Conservation (phyloP, 176 grass and related monocot genomes). For the Cenchrus americanus region DNA sequence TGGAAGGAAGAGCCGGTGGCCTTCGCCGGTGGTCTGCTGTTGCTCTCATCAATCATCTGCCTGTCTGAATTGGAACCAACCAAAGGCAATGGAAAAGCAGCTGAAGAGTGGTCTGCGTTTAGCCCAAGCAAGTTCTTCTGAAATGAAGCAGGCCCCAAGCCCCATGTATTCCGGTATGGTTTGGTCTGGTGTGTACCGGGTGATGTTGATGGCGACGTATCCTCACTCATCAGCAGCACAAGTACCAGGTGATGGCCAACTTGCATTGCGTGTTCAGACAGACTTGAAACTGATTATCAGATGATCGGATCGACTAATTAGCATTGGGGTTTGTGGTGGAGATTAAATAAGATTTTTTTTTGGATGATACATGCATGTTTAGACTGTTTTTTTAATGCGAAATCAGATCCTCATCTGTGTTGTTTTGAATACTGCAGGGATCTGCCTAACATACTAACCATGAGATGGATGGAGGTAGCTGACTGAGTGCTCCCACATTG, state of each 20-base stretch:
- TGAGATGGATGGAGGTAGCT: background rate
- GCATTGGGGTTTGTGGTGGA: background rate
- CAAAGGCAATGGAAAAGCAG: background rate
- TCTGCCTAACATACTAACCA: slow-evolving; percentile 4
- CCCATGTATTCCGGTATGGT: slow-evolving; percentile 1
- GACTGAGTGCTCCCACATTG: background rate
- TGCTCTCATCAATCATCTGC: background rate
- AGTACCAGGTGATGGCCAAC: background rate
- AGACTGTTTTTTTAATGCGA: no score
- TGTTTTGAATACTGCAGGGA: background rate
- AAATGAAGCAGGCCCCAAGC: background rate
- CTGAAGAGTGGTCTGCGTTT: background rate
- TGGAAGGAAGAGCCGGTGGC: no score
- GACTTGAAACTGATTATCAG: background rate
- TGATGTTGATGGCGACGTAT: background rate
- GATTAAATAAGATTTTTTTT: no score
- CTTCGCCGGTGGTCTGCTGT: background rate
- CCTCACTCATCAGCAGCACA: background rate
- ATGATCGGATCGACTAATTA: background rate
- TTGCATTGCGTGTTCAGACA: background rate
- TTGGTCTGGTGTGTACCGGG: background rate
- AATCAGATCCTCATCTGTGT: no score
- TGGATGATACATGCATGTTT: no score
- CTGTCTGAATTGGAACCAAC: background rate
- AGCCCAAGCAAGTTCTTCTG: background rate